Evolutionary conservation across 2,329 filamentous ascomycete genomes (phyloP), one percentile per base, ranked within the genome.

Genomic region (Helotiales sp.): DNA sequence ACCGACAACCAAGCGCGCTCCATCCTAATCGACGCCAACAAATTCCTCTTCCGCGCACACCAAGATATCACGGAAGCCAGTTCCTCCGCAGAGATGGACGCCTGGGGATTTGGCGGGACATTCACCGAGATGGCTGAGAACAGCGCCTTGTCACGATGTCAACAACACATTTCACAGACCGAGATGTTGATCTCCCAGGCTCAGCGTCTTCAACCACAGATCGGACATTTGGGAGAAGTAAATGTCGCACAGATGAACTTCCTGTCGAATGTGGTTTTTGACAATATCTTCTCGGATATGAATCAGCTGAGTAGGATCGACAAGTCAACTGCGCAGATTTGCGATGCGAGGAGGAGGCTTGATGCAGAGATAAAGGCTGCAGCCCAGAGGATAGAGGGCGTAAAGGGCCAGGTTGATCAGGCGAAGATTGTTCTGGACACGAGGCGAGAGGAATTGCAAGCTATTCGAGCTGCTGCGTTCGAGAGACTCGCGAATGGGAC

Each of bases 61-160:
- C 54, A 49, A 1, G 67, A 74, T 22, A 76, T 82, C 46, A 69
- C 77, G 24, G 71, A 75, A 2, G 80, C 79, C 1, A 69, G 77
- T 6, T 62, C 68, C 12, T 69, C 73, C 38, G 78, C 77, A 3
- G 69, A 71, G 1, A 70, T 72, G 63, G 81, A 83, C 58, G 77
- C 81, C 67, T 79, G 78, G 52, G 80, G 79, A 38, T 34, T 67
- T 10, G 79, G 79, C 15, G 79, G 78, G 12, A 73, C 72, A 3
- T 72, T 79, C 48, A 68, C 70, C 1, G 79, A 81, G 66, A 79
- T 83, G 75, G 77, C 81, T 72, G 82, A 86, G 70, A 74, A 79
- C 24, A 78, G 77, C 59, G 74, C 76, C 7, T 74, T 87, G 13
- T 72, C 74, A 46, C 71, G 73, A 34, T 80, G 81, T 9, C 77